A percentile compares a stretch with the other conserved stretches of the same genome.
phyloP scores from a whole-genome alignment of 805 yeast genomes.

The Saccharomycopsis amapae region DNA sequence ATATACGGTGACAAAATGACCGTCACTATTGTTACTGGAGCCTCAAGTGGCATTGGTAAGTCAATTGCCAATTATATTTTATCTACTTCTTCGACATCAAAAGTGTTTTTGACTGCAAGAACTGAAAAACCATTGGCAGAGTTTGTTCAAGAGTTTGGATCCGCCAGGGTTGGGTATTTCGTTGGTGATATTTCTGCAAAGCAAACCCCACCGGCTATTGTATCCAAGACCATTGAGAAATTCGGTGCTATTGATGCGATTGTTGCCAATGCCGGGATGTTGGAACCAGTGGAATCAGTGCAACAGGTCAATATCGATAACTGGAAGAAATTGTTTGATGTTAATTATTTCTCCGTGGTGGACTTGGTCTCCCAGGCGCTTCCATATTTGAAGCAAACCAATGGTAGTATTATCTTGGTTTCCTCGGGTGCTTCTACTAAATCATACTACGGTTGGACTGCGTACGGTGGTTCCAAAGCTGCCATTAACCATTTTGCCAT shows the following conservation, averaged over 20 bases:
- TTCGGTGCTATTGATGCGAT: slow-evolving; percentile 58
- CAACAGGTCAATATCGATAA: slow-evolving; percentile 46
- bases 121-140: slow-evolving; percentile 40
- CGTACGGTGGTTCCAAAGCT: slow-evolving; percentile 88
- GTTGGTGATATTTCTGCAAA: slow-evolving; percentile 56
- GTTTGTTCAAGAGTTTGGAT: slow-evolving; percentile 39
- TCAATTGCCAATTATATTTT: slow-evolving; percentile 54
- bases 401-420: slow-evolving; percentile 69
- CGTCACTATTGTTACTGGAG: slow-evolving; percentile 36
- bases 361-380: slow-evolving; percentile 46
- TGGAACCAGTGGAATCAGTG: slow-evolving; percentile 65
- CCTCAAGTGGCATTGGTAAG: slow-evolving; percentile 73
- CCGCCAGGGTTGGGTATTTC: slow-evolving; percentile 41
- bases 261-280: slow-evolving; percentile 74
- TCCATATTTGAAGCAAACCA: slow-evolving; percentile 46
- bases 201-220: slow-evolving; percentile 31
- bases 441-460: slow-evolving; percentile 72
- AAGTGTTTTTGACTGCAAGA: slow-evolving; percentile 70
- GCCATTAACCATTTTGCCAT: slow-evolving; percentile 73
- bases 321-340: slow-evolving; percentile 63
- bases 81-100: slow-evolving; percentile 28
- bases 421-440: slow-evolving; percentile 82
- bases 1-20: slow-evolving; percentile 20
- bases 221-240: slow-evolving; percentile 38
- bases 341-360: slow-evolving; percentile 74